These are phyloP conservation scores for Lactarius tabidus DNA, from an alignment of 768 basidiomycete genomes.

Conservation along the genomic window DNA sequence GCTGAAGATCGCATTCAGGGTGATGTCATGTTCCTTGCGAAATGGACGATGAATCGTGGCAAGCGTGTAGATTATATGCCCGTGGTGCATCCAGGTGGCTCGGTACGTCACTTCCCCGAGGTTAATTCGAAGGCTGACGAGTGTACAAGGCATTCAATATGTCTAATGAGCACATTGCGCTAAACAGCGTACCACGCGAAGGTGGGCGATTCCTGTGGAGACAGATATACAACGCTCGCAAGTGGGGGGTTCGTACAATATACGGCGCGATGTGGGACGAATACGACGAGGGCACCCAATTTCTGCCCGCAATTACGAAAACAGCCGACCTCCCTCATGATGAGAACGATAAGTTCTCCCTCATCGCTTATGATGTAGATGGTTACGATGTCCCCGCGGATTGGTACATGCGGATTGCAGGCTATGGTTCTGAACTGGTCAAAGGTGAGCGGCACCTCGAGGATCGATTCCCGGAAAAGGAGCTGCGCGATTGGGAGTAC, in stretches of 20 bases:
- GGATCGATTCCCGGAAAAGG: constrained; percentile 23
- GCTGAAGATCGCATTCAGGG: constrained; percentile 57
- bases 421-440: constrained; percentile 18
- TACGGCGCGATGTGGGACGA: constrained; percentile 92
- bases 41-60: constrained; percentile 32
- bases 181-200: constrained; percentile 66
- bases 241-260: constrained; percentile 57
- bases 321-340: constrained; percentile 53
- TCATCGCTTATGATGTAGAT: constrained; percentile 74
- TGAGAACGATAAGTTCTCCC: constrained; percentile 50
- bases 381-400: constrained; percentile 74
- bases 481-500: constrained; percentile 16
- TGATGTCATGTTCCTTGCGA: constrained; percentile 58
- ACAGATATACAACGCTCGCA: constrained; percentile 66
- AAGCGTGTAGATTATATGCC: constrained; percentile 78
- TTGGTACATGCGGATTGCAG: constrained; percentile 49
- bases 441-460: constrained; percentile 13
- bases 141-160: constrained; percentile 59
- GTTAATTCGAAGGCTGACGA: constrained; percentile 4
- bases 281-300: constrained; percentile 82
- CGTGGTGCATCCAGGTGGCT: constrained; percentile 76
- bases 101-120: constrained; percentile 49
- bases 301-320: constrained; percentile 66
- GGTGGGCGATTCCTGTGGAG: constrained; percentile 79
- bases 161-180: constrained; percentile 64